Base-by-base conservation (phyloP, 2,329 filamentous ascomycete genomes). In the Ceratocystis variospora region DNA sequence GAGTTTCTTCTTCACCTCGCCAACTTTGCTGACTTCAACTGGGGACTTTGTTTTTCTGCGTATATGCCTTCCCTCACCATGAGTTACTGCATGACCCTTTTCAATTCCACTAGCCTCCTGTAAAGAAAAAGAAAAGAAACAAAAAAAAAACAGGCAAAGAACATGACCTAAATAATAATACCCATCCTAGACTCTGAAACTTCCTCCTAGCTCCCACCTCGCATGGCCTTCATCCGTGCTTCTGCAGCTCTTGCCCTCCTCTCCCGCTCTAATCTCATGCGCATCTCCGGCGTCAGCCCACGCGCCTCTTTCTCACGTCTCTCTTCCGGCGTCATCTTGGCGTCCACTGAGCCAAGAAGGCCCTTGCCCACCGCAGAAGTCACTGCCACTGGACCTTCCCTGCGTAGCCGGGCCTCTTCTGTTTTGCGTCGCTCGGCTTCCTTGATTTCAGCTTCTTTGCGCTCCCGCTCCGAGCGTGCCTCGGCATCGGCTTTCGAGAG, bases 191-290 rank as follows among this genome's bases (percentile, higher is more conserved):
- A 44, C 37, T 19, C 22, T 2, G 5, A 2, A 7, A 28, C 3
- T 15, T 55, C 15, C 41, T 25, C 25, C 44, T 53, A 55, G 46
- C 46, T 57, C 50, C 74, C 73, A n/a, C 72, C 77, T 71, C 84
- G 81, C 81, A 90, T 79, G 72, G 81, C 81, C 76, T 82, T 85
- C 68, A 96, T 81, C 73, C 93, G 84, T 77, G 93, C 92, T 76
- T 97, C 94, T 0, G 92, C 93, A 7, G 94, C 94, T 71, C 93
- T 84, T 3, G 94, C 94, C 72, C 93, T 87, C 71, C 91, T 81
- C 77, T 99, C 94, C 71, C 94, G 80, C 75, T 97, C 94, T 65
- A 97, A 75, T 73, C 83, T 85, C 82, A 86, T 83, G 73, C 86
- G 84, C 83, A 94, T 92, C 77, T 97, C 93, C 0, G 90, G 86